phyloP scores from a whole-genome alignment of 192 early-diverging fungal genomes.

The Geranomyces michiganensis region DNA sequence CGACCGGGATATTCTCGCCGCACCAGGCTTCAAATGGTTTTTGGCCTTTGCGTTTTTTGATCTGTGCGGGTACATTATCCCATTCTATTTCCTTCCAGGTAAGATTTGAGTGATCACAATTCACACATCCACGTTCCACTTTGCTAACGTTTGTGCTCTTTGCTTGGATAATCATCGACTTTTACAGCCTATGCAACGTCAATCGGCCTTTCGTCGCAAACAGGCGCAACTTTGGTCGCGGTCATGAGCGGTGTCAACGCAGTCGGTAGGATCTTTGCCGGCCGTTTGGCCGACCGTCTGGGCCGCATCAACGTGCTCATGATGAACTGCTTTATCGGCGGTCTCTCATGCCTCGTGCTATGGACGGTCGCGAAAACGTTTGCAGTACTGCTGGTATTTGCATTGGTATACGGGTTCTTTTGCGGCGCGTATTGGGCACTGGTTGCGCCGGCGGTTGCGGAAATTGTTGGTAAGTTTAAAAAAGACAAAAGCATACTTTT shows the following conservation, averaged over 20 bases:
- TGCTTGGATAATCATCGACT: too few species aligned
- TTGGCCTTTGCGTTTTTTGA: constrained; percentile 25
- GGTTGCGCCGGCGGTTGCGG: constrained; percentile 50
- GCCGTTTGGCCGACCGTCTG: constrained; percentile 56
- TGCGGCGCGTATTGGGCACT: constrained; percentile 51
- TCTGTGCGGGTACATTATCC: constrained; percentile 26
- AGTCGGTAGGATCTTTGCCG: constrained; percentile 62
- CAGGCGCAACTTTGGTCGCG: constrained; percentile 42
- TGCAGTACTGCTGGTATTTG: constrained; percentile 45
- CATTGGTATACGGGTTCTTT: constrained; percentile 50
- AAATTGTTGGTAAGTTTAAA: constrained; percentile 49
- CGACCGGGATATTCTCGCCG: not conserved
- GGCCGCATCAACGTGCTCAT: constrained; percentile 58
- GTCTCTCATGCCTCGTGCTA: constrained; percentile 47
- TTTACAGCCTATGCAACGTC: constrained; percentile 3
- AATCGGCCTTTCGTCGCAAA: constrained; percentile 10
- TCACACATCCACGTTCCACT: too few species aligned
- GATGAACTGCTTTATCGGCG: constrained; percentile 48
- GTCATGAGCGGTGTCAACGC: constrained; percentile 67
- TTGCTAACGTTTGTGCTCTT: too few species aligned
- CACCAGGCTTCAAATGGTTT: constrained; percentile 20
- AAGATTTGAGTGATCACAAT: too few species aligned
- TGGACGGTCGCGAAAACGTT: constrained; percentile 54
- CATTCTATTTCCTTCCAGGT: constrained; percentile 29
- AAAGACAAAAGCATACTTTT: too few species aligned